Evolutionary conservation across 768 basidiomycete species (phyloP).

Genomic region (Neoboletus brunneissimus): DNA sequence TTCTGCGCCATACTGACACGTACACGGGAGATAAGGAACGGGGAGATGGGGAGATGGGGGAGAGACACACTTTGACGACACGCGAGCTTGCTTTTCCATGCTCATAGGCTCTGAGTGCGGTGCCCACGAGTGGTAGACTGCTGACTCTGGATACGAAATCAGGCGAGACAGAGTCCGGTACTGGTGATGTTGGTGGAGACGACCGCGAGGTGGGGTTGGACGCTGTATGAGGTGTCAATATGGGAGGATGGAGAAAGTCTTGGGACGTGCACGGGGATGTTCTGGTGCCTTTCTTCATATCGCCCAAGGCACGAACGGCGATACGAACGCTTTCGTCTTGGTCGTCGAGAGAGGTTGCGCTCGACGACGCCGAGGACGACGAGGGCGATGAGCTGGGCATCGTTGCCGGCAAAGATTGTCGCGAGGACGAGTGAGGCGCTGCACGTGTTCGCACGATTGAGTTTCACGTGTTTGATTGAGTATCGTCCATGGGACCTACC

Average conservation of each 20-base stretch:
- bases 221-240: neutral
- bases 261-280: slow-evolving; percentile 15
- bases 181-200: slow-evolving; percentile 12
- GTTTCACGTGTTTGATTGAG: slow-evolving; percentile 26
- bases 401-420: neutral
- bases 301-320: slow-evolving; percentile 71
- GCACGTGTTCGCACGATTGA: slow-evolving; percentile 6
- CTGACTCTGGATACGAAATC: slow-evolving; percentile 58
- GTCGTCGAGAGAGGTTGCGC: slow-evolving; percentile 37
- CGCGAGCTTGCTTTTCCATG: slow-evolving; percentile 80
- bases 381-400: slow-evolving; percentile 17
- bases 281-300: slow-evolving; percentile 60
- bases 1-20: slow-evolving; percentile 75
- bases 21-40: slow-evolving; percentile 8
- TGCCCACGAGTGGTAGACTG: slow-evolving; percentile 67
- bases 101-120: slow-evolving; percentile 73
- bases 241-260: neutral
- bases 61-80: slow-evolving; percentile 69
- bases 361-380: slow-evolving; percentile 9
- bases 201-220: slow-evolving; percentile 14
- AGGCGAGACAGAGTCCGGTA: slow-evolving; percentile 14
- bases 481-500: neutral
- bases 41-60: neutral
- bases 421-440: neutral
- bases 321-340: slow-evolving; percentile 79